A percentile compares a stretch with the other conserved stretches of the same genome.
phyloP scores from a whole-genome alignment of 306 rosid genomes.

The Prinsepia uniflora region DNA sequence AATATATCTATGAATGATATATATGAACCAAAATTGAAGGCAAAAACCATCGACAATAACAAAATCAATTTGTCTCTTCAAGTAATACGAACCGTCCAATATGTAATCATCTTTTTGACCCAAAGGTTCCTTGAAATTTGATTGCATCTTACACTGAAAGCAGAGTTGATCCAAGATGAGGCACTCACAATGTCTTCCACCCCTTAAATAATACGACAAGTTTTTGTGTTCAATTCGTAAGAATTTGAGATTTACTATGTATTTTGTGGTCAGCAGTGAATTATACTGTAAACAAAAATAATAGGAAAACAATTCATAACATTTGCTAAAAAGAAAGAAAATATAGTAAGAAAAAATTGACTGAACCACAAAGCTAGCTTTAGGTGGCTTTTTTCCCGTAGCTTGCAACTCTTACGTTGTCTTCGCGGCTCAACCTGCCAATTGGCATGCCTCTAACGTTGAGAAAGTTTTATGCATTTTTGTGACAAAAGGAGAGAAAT shows the following conservation, averaged over 20 bases:
- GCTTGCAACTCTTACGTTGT: neutral
- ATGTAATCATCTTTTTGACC: slow-evolving; percentile 27
- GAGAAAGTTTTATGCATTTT: slow-evolving; percentile 8
- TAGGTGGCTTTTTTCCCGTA: neutral
- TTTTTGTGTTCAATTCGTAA: no score
- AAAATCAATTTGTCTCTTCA: slow-evolving; percentile 25
- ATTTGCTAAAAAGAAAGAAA: no score
- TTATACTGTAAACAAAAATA: no score
- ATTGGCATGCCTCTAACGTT: neutral
- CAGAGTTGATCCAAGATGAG: slow-evolving; percentile 11
- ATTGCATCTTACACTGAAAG: slow-evolving; percentile 25
- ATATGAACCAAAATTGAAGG: no score
- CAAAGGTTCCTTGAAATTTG: slow-evolving; percentile 7
- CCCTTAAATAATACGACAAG: slow-evolving; percentile 2
- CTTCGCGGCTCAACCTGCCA: neutral
- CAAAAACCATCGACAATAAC: slow-evolving; percentile 1
- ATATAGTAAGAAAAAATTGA: neutral
- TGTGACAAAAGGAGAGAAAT: neutral
- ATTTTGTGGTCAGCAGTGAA: no score
- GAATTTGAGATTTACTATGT: no score
- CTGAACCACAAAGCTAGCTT: neutral
- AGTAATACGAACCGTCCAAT: slow-evolving; percentile 30
- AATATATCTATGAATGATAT: no score
- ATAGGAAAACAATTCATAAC: no score
- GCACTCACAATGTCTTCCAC: slow-evolving; percentile 32